Evolutionary conservation across 2,329 filamentous ascomycete species (phyloP).

Genomic region (Fonsecaea pedrosoi): DNA sequence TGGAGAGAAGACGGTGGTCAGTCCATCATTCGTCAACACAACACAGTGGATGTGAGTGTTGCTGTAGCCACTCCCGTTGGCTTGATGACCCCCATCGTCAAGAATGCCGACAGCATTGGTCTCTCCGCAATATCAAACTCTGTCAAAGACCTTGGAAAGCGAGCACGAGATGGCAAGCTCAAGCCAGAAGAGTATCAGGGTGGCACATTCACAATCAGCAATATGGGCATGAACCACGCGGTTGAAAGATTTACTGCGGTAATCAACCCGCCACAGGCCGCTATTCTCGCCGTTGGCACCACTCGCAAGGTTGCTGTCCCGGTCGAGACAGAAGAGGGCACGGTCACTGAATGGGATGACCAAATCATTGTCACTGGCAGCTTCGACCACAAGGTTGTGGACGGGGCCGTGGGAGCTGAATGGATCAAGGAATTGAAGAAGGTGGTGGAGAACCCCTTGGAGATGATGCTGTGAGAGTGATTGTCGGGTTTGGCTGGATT

Average conservation of each 20-base stretch:
- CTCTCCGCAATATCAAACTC: conserved; percentile 84
- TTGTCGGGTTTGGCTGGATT: conserved; percentile 33
- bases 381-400: conserved; percentile 99
- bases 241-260: conserved; percentile 97
- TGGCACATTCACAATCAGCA: conserved; percentile 98
- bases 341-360: conserved; percentile 87
- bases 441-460: conserved; percentile 94
- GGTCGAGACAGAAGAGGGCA: conserved; percentile 82
- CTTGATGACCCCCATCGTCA: conserved; percentile 97
- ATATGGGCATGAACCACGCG: conserved; percentile 99
- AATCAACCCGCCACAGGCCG: conserved; percentile 97
- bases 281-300: conserved; percentile 92
- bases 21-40: conserved; percentile 86
- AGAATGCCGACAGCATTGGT: conserved; percentile 82
- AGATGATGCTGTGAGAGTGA: conserved; percentile 78
- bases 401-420: conserved; percentile 93
- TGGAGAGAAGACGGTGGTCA: conserved; percentile 82
- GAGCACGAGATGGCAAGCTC: conserved; percentile 94
- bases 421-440: conserved; percentile 98
- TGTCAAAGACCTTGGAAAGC: conserved; percentile 97
- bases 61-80: conserved; percentile 91
- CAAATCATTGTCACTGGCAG: conserved; percentile 93
- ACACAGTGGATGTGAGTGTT: conserved; percentile 91
- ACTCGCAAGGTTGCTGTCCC: conserved; percentile 94
- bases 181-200: conserved; percentile 99